Evolutionary conservation across 2,329 filamentous ascomycete genomes (phyloP).

Genomic region (Stenocarpella maydis): DNA sequence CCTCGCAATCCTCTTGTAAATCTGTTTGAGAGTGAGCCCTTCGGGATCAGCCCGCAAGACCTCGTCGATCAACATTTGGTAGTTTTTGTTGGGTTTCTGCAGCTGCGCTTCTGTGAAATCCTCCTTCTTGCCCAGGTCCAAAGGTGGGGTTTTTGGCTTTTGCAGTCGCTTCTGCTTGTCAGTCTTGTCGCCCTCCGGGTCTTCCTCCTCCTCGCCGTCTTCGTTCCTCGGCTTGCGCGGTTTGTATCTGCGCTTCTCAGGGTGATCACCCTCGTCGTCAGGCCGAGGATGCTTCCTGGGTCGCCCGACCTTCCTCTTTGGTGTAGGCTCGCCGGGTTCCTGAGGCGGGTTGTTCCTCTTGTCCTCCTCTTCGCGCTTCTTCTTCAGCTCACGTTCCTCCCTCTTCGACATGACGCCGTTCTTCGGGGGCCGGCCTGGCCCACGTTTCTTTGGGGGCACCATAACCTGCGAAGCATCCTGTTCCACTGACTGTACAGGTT

Average conservation of each 20-base stretch:
- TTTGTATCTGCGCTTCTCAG: constrained; percentile 73
- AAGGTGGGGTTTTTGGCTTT: constrained; percentile 69
- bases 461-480: constrained; percentile 43
- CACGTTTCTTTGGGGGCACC: constrained; percentile 70
- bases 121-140: constrained; percentile 59
- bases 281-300: constrained; percentile 70
- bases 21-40: constrained; percentile 67
- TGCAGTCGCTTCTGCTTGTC: constrained; percentile 67
- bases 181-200: constrained; percentile 62
- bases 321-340: constrained; percentile 57
- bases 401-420: constrained; percentile 86
- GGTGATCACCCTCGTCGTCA: constrained; percentile 61
- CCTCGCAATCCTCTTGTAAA: constrained; percentile 68
- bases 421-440: constrained; percentile 82
- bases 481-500: constrained; percentile 41
- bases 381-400: constrained; percentile 71
- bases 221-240: constrained; percentile 57
- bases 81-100: constrained; percentile 69
- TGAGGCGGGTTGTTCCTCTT: constrained; percentile 60
- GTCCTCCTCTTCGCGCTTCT: constrained; percentile 60
- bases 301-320: constrained; percentile 72
- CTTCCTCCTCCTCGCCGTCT: constrained; percentile 63
- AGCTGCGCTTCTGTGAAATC: constrained; percentile 67
- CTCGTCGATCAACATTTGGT: constrained; percentile 68
- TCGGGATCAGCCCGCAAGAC: constrained; percentile 59